phyloP scores from a whole-genome alignment of 2,329 filamentous ascomycete genomes.

The Ambrosiella beaveri region DNA sequence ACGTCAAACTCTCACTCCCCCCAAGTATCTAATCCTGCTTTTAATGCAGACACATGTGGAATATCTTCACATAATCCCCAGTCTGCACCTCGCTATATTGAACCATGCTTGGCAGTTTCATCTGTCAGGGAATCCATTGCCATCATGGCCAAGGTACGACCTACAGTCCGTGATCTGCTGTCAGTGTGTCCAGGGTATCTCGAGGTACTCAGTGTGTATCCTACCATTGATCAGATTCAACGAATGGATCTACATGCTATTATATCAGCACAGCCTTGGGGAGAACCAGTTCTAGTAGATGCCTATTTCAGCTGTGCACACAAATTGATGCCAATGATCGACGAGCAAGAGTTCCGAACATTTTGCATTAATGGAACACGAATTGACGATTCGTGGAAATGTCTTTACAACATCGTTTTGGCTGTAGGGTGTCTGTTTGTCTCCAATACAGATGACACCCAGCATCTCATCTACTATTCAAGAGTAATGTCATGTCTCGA shows the following conservation, averaged over 20 bases:
- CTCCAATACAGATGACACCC: slow-evolving; percentile 45
- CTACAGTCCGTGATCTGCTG: slow-evolving; percentile 28
- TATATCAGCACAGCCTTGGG: slow-evolving; percentile 35
- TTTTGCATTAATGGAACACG: slow-evolving; percentile 37
- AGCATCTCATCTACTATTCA: slow-evolving; percentile 53
- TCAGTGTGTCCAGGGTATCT: slow-evolving; percentile 28
- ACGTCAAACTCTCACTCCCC: background rate
- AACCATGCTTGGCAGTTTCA: slow-evolving; percentile 53
- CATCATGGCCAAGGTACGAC: slow-evolving; percentile 46
- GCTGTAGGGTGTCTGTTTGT: slow-evolving; percentile 57
- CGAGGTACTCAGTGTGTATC: slow-evolving; percentile 15
- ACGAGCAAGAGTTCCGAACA: slow-evolving; percentile 50
- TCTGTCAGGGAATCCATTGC: slow-evolving; percentile 59
- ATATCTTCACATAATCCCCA: slow-evolving; percentile 21
- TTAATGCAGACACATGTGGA: background rate
- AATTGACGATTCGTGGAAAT: slow-evolving; percentile 52
- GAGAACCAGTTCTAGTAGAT: slow-evolving; percentile 52
- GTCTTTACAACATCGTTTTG: slow-evolving; percentile 59
- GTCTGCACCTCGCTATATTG: slow-evolving; percentile 32
- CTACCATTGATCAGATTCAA: slow-evolving; percentile 16
- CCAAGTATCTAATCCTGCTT: background rate
- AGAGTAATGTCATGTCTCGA: slow-evolving; percentile 50
- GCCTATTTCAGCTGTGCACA: slow-evolving; percentile 63
- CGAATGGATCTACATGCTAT: slow-evolving; percentile 20
- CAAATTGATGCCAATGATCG: slow-evolving; percentile 54